Conservation (phyloP, 768 basidiomycete species). For the Pisolithus orientalis region DNA sequence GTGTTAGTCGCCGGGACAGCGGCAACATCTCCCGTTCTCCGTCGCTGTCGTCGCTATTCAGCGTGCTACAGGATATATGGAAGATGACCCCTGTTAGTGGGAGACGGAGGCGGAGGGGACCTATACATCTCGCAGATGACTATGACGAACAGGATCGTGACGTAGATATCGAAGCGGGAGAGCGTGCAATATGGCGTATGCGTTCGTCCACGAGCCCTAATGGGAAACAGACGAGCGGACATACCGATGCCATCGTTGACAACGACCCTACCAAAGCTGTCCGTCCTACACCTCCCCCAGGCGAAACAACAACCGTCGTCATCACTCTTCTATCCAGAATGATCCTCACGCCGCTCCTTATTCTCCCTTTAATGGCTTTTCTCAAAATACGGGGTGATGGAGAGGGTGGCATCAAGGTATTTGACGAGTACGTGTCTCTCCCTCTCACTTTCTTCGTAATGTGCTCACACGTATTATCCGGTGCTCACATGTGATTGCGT, state of each 20-base stretch:
- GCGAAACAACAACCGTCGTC: constrained; percentile 80
- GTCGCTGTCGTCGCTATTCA: constrained; percentile 17
- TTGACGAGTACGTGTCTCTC: constrained; percentile 62
- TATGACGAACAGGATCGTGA: not conserved
- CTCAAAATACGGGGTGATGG: constrained; percentile 55
- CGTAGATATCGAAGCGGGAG: not conserved
- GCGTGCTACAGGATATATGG: constrained; percentile 12
- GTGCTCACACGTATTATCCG: not conserved
- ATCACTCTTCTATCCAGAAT: constrained; percentile 81
- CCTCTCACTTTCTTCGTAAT: not conserved
- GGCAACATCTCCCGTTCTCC: constrained; percentile 3
- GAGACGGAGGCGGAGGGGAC: not conserved
- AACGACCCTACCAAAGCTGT: not conserved
- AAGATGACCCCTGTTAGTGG: constrained; percentile 4
- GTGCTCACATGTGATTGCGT: not conserved
- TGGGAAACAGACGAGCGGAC: not conserved
- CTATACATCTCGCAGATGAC: constrained; percentile 2
- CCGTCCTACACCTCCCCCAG: constrained; percentile 29
- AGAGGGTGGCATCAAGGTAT: constrained; percentile 35
- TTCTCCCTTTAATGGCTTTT: constrained; percentile 71
- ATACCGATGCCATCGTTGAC: not conserved
- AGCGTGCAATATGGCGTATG: not conserved
- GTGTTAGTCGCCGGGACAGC: not conserved
- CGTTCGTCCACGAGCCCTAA: not conserved
- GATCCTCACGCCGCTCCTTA: constrained; percentile 73